Evolutionary conservation across 202 grass and related monocot species (phyloP), one percentile per base, ranked within the genome.

Genomic region (Carex arenaria): DNA sequence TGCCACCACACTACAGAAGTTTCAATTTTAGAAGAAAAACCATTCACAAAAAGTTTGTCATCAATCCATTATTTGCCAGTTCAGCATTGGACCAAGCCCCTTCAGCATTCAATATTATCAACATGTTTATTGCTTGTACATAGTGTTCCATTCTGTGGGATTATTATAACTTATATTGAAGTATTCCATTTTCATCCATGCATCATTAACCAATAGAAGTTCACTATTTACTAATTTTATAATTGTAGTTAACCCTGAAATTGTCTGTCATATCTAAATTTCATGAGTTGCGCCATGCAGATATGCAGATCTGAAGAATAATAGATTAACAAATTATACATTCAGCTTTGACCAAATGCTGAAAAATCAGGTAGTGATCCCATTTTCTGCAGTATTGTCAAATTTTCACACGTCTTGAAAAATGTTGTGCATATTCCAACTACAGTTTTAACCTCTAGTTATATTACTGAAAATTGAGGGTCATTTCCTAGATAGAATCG

Each of bases 281-380:
- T 18, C 13, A 17, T 76, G 51, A 34, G 10, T 84, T 71, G 4
- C 61, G 75, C n/a, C 30, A 83, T 86, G 72, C 85, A 98, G 95
- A 86, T 98, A 98, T 36, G 93, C 93, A 82, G 95, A 98, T 85
- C 87, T 98, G 85, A 98, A 98, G 89, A 98, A 98, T 72, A 98
- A 95, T 87, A 81, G 95, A 9, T 80, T 93, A 80, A 98, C 95
- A 45, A 95, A 98, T 87, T 98, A 98, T 85, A 91, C 87, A 87
- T 95, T 98, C 80, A 95, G 87, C 86, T 98, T 93, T 86, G 92
- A 98, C 67, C 95, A 95, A 74, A 95, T 98, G 95, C 81, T 98
- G 72, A 98, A 88, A 30, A 90, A 98, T 87, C 92, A 98, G 95
- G 95, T 98, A 90, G 36, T 60, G n/a, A 83, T 64, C 70, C 20